Evolutionary conservation across 441 rosid species (phyloP).

Genomic region (Raphanus hybrid): DNA sequence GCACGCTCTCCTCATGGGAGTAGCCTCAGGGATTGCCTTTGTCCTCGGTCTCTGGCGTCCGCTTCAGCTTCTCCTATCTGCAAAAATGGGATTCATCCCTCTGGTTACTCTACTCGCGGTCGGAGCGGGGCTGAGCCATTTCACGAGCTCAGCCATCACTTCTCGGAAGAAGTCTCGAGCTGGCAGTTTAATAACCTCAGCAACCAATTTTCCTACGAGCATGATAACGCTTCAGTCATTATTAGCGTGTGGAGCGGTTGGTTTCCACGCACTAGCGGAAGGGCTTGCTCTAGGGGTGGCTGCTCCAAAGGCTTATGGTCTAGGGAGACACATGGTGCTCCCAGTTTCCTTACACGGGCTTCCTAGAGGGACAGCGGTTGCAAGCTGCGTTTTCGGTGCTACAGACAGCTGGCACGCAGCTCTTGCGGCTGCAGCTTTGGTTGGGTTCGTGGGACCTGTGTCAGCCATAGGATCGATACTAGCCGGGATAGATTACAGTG

Average conservation of each 20-base stretch:
- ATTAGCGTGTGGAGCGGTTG: slow-evolving; percentile 87
- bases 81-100: slow-evolving; percentile 80
- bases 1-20: slow-evolving; percentile 95
- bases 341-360: slow-evolving; percentile 96
- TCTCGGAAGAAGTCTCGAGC: slow-evolving; percentile 64
- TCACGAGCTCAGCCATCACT: slow-evolving; percentile 55
- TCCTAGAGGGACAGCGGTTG: slow-evolving; percentile 99
- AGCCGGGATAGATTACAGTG: slow-evolving; percentile 91
- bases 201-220: slow-evolving; percentile 68
- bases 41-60: slow-evolving; percentile 95
- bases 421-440: slow-evolving; percentile 82
- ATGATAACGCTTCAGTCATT: slow-evolving; percentile 84
- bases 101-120: slow-evolving; percentile 54
- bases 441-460: slow-evolving; percentile 88
- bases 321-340: slow-evolving; percentile 95
- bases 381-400: slow-evolving; percentile 91
- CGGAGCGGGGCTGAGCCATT: slow-evolving; percentile 70
- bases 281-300: slow-evolving; percentile 99
- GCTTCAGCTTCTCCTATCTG: slow-evolving; percentile 69
- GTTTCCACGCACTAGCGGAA: slow-evolving; percentile 92
- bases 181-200: slow-evolving; percentile 52
- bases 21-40: slow-evolving; percentile 94
- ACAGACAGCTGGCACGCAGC: slow-evolving; percentile 95
- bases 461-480: slow-evolving; percentile 94
- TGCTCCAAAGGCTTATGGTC: slow-evolving; percentile 95